A percentile compares a stretch with the other conserved stretches of the same genome.
Evolutionary conservation across 257 asterid species (phyloP).

Genomic region (Perilla frutescens): DNA sequence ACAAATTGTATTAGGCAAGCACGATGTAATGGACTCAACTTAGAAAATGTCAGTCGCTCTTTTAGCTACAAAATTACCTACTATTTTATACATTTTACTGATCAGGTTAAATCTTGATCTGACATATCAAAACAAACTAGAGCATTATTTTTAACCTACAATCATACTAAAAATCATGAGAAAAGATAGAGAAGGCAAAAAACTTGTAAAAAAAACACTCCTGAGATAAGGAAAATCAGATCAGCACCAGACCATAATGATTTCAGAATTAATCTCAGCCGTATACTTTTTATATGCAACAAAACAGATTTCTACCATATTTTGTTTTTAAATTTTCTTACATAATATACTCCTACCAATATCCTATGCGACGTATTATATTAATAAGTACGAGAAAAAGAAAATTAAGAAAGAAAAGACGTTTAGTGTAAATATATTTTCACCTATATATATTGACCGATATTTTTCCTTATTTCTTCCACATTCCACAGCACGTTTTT

Average conservation of each 20-base stretch:
- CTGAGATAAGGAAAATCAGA: conserved; percentile 28
- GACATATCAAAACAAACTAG: background rate
- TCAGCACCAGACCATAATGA: conserved; percentile 35
- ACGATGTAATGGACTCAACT: too few species aligned
- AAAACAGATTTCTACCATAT: conserved; percentile 52
- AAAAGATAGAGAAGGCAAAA: conserved; percentile 8
- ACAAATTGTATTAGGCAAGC: too few species aligned
- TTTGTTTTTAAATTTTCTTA: conserved; percentile 35
- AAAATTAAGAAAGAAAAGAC: background rate
- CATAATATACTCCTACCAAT: background rate
- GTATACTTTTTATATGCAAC: conserved; percentile 32
- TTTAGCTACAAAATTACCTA: too few species aligned
- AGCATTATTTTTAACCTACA: background rate
- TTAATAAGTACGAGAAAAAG: background rate
- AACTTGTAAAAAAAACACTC: background rate
- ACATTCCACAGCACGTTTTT: background rate
- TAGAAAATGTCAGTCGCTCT: too few species aligned
- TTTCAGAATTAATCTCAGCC: conserved; percentile 46
- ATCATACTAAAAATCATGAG: conserved; percentile 19
- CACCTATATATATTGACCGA: conserved; percentile 31
- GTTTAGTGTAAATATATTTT: background rate
- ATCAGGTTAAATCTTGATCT: too few species aligned
- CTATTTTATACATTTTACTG: too few species aligned
- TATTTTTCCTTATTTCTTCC: conserved; percentile 13
- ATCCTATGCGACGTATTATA: background rate